These are phyloP conservation scores for Oxytropis ochrocephala DNA, from an alignment of 306 rosid species.

Conservation along the genomic window DNA sequence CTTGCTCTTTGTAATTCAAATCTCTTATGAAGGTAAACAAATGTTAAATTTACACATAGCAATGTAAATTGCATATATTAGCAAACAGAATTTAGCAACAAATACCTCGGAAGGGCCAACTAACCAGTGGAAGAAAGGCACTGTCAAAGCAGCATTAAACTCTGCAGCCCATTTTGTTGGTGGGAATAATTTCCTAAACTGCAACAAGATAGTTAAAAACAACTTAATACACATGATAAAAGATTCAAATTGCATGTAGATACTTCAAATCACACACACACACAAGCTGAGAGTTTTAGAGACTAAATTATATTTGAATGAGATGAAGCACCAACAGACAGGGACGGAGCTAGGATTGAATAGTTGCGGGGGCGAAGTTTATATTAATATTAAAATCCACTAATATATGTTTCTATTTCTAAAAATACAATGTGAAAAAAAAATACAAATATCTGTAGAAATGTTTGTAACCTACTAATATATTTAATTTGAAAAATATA, in stretches of 20 bases:
- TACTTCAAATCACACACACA: background rate
- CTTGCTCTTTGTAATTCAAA: background rate
- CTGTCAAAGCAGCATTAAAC: conserved; percentile 89
- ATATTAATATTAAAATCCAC: too few relatives aligned
- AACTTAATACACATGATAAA: background rate
- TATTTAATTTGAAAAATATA: too few relatives aligned
- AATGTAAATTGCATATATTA: background rate
- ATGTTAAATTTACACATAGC: background rate
- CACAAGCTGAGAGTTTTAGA: too few relatives aligned
- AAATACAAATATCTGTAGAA: too few relatives aligned
- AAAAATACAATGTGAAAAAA: too few relatives aligned
- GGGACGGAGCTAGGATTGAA: too few relatives aligned
- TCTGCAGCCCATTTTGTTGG: conserved; percentile 98
- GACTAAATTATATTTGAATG: too few relatives aligned
- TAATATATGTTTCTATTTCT: too few relatives aligned
- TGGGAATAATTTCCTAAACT: conserved; percentile 90
- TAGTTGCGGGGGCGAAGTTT: too few relatives aligned
- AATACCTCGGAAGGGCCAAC: conserved; percentile 94
- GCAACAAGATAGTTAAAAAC: conserved; percentile 19
- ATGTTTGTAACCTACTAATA: too few relatives aligned
- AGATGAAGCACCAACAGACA: too few relatives aligned
- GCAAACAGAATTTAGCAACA: background rate
- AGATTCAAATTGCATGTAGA: background rate
- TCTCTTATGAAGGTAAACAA: background rate
- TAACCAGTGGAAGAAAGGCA: conserved; percentile 91